Conservation (phyloP, 2,329 filamentous ascomycete genomes). For the Lasiodiplodia hormozganensis region DNA sequence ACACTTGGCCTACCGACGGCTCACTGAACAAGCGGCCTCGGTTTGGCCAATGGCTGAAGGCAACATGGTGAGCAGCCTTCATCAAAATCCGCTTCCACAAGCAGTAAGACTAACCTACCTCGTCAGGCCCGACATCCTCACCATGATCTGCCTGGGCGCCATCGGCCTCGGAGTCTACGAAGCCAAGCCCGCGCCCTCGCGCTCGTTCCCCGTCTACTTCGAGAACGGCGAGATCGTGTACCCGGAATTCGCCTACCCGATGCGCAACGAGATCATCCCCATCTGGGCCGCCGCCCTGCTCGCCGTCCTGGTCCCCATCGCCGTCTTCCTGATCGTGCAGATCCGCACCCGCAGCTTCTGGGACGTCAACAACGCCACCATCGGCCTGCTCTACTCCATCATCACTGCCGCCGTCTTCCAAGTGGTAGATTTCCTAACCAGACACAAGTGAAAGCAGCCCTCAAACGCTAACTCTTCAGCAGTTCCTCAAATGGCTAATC, state of each 20-base stretch:
- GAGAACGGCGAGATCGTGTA: constrained; percentile 72
- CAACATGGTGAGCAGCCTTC: constrained; percentile 55
- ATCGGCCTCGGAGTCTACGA: constrained; percentile 73
- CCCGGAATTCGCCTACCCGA: constrained; percentile 73
- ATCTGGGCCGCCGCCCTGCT: constrained; percentile 74
- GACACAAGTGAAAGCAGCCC: not conserved
- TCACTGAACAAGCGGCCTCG: constrained; percentile 52
- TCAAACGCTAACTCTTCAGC: not conserved
- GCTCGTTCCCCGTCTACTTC: constrained; percentile 74
- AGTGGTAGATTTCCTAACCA: constrained; percentile 48
- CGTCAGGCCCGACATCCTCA: constrained; percentile 64
- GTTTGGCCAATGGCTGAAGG: constrained; percentile 74
- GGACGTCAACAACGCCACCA: constrained; percentile 70
- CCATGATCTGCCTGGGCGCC: constrained; percentile 70
- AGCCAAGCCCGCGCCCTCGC: constrained; percentile 68
- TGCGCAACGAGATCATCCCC: constrained; percentile 70
- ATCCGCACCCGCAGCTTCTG: constrained; percentile 64
- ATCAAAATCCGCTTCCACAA: not conserved
- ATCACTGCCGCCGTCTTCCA: constrained; percentile 78
- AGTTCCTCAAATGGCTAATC: constrained; percentile 75
- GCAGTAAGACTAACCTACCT: not conserved
- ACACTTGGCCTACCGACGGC: not conserved
- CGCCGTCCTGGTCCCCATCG: constrained; percentile 69
- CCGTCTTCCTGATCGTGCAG: constrained; percentile 70
- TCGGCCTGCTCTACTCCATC: constrained; percentile 73